phyloP scores from a whole-genome alignment of 225 moss, liverwort and hornwort genomes.

The Neckera pumila region DNA sequence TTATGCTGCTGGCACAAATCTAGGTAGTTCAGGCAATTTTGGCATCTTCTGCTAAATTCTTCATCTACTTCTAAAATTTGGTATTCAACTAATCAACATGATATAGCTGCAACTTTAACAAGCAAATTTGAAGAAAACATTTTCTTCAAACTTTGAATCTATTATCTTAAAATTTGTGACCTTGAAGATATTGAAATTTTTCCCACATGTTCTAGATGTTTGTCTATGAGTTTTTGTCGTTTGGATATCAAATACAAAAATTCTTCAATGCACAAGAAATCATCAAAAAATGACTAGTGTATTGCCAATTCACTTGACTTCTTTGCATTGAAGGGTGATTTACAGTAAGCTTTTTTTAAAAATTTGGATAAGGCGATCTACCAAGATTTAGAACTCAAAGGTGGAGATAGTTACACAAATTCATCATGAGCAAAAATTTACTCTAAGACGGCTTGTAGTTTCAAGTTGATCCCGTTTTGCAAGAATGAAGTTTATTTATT shows the following conservation, averaged over 20 bases:
- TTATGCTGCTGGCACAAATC: fast-evolving
- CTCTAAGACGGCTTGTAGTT: background rate
- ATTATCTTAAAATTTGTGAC: background rate
- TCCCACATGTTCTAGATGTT: background rate
- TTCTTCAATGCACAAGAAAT: fast-evolving
- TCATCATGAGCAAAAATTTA: background rate
- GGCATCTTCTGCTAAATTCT: background rate
- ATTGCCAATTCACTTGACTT: background rate
- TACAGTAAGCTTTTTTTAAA: fast-evolving
- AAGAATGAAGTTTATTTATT: background rate
- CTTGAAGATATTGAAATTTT: background rate
- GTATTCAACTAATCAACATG: background rate
- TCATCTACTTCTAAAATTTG: background rate
- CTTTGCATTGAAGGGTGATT: fast-evolving
- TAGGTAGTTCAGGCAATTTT: fast-evolving
- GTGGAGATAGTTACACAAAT: fast-evolving
- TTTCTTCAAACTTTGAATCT: background rate
- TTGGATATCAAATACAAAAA: background rate
- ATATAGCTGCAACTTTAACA: fast-evolving
- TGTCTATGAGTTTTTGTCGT: fast-evolving
- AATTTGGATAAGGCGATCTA: background rate
- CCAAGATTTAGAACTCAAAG: background rate
- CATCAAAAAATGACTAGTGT: background rate
- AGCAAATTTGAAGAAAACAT: background rate
- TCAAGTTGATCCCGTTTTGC: fast-evolving